Evolutionary conservation across 192 early-diverging fungal species (phyloP), one percentile per base, ranked within the genome.

Genomic region (Podila minutissima): DNA sequence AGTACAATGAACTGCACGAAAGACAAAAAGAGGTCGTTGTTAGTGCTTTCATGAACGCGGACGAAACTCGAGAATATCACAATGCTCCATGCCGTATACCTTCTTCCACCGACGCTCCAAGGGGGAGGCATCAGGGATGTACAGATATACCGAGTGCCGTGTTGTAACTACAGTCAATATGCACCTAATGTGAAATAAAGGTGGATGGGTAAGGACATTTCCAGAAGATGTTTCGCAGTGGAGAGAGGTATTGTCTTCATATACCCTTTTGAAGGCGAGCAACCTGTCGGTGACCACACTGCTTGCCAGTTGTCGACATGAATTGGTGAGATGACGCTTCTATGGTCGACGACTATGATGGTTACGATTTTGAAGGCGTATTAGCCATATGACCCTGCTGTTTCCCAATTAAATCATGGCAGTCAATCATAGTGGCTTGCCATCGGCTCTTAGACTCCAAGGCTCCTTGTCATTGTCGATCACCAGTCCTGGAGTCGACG

Each of bases 231-330:
- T 8, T 24, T 10, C 12, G 24, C 5, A 26, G 22, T 41, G 12
- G 32, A 26, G 2, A 41, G 1, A 19, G 35, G 35, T n/a, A 33
- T 33, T 19, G 33, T 22, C 35, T 7, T 60, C 15, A 46, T 12
- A 46, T 61, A 81, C 77, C 77, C 71, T 61, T 61, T 68, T 13
- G 63, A 6, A 37, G 26, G 66, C 5, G 77, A 58, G 35, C 77
- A 81, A 2, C 77, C 71, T 6, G 77, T 81, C 22, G 77, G 77
- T 20, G 77, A 81, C 77, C 77, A 81, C 10, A 66, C 51, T 9
- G 66, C 77, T 4, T 28, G 17, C 17, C 64, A 20, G 32, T 64
- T 69, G 28, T 81, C 77, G 5, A 81, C 17, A 2, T 59, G 12
- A 12, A 62, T 32, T 17, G 66, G 8, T 17, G 71, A 29, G 24